Percentiles rank a stretch among this genome's conserved stretches.
These are phyloP conservation scores for Pachysandra terminalis DNA, from an alignment of 164 flowering plant species.

Conservation along the genomic window DNA sequence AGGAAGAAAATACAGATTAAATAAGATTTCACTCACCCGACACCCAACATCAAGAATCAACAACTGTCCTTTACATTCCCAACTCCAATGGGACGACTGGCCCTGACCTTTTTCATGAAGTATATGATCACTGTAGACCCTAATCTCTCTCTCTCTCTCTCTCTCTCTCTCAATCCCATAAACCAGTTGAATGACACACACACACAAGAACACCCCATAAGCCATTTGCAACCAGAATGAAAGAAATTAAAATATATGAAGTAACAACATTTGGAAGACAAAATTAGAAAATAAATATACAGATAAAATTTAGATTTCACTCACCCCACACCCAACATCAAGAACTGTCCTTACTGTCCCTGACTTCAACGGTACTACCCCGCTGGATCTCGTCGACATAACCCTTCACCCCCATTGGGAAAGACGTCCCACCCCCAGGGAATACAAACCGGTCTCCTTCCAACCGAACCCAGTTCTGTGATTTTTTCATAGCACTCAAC, in stretches of 20 bases:
- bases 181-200: too few relatives aligned
- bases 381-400: slow-evolving; percentile 33
- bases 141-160: too few relatives aligned
- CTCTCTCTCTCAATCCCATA: too few relatives aligned
- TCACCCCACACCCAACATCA: slow-evolving; percentile 68
- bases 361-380: slow-evolving; percentile 37
- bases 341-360: slow-evolving; percentile 59
- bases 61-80: too few relatives aligned
- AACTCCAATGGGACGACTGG: too few relatives aligned
- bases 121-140: too few relatives aligned
- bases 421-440: slow-evolving; percentile 67
- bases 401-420: slow-evolving; percentile 41
- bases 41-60: slow-evolving; percentile 66
- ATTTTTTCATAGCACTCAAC: slow-evolving; percentile 33
- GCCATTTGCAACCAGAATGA: background rate
- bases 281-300: background rate
- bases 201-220: too few relatives aligned
- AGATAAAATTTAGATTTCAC: slow-evolving; percentile 5
- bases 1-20: background rate
- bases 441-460: slow-evolving; percentile 43
- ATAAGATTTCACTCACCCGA: slow-evolving; percentile 41
- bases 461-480: slow-evolving; percentile 54
- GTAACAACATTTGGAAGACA: background rate
- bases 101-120: too few relatives aligned
- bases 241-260: background rate